Evolutionary conservation across 2,329 filamentous ascomycete species (phyloP), one percentile per base, ranked within the genome.

Genomic region (Colletotrichum tofieldiae): DNA sequence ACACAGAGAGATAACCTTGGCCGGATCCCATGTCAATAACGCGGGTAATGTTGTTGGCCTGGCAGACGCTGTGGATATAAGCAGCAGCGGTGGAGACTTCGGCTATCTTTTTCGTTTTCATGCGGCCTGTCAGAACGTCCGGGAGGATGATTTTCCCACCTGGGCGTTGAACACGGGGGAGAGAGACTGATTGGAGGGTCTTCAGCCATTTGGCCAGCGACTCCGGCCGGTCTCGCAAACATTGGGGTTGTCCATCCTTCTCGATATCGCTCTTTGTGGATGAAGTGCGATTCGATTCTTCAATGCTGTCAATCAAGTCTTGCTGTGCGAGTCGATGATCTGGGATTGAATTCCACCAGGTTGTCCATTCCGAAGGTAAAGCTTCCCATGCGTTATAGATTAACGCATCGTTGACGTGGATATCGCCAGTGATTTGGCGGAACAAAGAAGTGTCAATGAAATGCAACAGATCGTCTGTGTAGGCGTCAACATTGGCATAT

Each of bases 401-500:
- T 39, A 81, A 62, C 2, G 79, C 77, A 67, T 81, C 79, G 51
- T 81, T 81, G 64, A 81, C 79, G 63, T 81, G 79, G 39, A 81
- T 77, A n/a, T 77, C 79, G 3, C 79, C 79, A 1, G 78, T 79
- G 41, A 81, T 77, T 39, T 81, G 79, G 8, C 75, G 77, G 14
- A 80, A 74, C 16, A 81, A 67, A 5, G 79, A 74, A 8, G 78
- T 75, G 5, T 70, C 51, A n/a, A 79, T 69, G 39, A 81, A 79
- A 1, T 64, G 47, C 7, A 65, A 66, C 0, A 81, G 72, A 8
- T 77, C 62, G 2, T 76, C 41, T 3, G 77, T 76, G 55, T 80
- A 79, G 1, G 29, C 12, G 0, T 49, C 20, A 4, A 18, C 5
- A 3, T 8, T 4, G 16, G 8, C 3, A n/a, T 69, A 64, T 0